These are phyloP conservation scores for Diaporthe nobilis DNA, from an alignment of 2,329 filamentous ascomycete genomes.

Conservation along the genomic window DNA sequence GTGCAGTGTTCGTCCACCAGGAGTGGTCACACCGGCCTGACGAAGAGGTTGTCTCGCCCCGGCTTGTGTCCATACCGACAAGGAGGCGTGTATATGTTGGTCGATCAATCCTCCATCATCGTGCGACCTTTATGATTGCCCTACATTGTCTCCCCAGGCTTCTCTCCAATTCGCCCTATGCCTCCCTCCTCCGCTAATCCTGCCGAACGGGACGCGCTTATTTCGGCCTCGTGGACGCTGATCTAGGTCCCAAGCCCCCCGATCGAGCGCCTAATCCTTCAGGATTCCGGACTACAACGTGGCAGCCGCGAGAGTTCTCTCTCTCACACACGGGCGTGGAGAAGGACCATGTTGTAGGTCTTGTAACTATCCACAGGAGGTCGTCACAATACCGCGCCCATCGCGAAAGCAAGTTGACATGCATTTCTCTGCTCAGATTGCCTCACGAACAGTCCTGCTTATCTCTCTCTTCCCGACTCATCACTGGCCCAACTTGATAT, in stretches of 20 bases:
- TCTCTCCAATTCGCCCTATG: neutral
- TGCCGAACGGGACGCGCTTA: constrained; percentile 16
- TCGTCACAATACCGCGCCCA: neutral
- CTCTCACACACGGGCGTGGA: neutral
- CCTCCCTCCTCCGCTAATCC: neutral
- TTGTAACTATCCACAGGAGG: no score
- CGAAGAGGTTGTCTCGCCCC: constrained; percentile 19
- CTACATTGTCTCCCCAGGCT: neutral
- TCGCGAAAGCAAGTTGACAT: neutral
- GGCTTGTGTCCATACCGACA: neutral
- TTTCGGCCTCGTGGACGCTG: neutral
- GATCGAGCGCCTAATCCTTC: constrained; percentile 21
- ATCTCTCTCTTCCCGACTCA: neutral
- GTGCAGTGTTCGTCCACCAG: neutral
- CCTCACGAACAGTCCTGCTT: no score
- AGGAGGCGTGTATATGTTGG: neutral
- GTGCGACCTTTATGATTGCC: neutral
- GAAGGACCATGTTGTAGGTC: neutral
- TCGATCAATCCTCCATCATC: neutral
- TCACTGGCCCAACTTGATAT: neutral
- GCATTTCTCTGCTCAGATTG: neutral
- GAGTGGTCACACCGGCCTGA: constrained; percentile 1
- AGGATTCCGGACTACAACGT: neutral
- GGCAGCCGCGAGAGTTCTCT: neutral
- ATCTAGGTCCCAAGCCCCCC: neutral